These are phyloP conservation scores for Seiridium unicorne DNA, from an alignment of 2,329 filamentous ascomycete genomes.

Conservation along the genomic window DNA sequence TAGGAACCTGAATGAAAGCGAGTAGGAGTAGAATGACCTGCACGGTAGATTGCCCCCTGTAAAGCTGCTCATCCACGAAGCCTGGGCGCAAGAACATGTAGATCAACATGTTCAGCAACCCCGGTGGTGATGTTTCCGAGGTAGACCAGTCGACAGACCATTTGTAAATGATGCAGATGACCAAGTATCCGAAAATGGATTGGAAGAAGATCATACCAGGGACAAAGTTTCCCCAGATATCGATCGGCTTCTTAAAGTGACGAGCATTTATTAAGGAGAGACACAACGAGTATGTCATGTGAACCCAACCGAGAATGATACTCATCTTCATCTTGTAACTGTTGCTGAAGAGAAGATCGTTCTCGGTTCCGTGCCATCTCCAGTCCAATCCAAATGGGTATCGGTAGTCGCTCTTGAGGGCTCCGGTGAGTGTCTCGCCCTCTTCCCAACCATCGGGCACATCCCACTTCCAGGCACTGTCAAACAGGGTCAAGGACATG, in stretches of 20 bases:
- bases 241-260: conserved; percentile 91
- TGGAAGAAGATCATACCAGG: conserved; percentile 99
- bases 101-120: conserved; percentile 96
- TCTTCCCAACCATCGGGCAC: conserved; percentile 66
- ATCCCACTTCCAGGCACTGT: conserved; percentile 83
- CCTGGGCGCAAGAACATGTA: conserved; percentile 98
- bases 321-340: conserved; percentile 99
- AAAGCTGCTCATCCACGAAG: conserved; percentile 69
- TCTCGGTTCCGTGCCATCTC: conserved; percentile 95
- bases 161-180: conserved; percentile 93
- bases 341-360: conserved; percentile 93
- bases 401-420: conserved; percentile 70
- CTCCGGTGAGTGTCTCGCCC: conserved; percentile 62
- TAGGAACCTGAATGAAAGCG: conserved; percentile 82
- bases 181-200: conserved; percentile 94
- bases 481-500: conserved; percentile 83
- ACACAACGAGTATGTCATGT: conserved; percentile 98
- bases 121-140: conserved; percentile 69
- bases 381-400: conserved; percentile 96
- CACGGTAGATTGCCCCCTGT: conserved; percentile 71
- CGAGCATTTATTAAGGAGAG: conserved; percentile 90
- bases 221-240: conserved; percentile 96
- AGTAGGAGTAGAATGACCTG: conserved; percentile 79
- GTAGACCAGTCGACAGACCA: conserved; percentile 87
- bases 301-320: conserved; percentile 93